These are phyloP conservation scores for Dendrobium chrysotoxum DNA, from an alignment of 106 monocot species.

Conservation along the genomic window DNA sequence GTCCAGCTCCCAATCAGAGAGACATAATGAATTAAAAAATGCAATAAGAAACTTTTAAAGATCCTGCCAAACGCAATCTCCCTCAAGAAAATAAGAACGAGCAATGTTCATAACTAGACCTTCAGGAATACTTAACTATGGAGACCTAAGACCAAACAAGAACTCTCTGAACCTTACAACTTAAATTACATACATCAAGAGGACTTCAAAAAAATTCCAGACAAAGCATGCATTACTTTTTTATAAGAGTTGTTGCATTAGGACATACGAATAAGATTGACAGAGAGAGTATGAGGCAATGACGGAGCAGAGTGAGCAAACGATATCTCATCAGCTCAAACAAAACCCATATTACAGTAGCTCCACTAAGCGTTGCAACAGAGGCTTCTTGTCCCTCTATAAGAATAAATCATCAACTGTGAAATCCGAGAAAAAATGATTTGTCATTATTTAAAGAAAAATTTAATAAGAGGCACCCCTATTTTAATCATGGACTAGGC, in stretches of 20 bases:
- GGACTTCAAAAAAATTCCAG: not conserved
- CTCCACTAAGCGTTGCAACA: constrained; percentile 28
- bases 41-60: constrained; percentile 45
- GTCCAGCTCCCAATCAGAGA: constrained; percentile 1
- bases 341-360: constrained; percentile 25
- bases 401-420: constrained; percentile 62
- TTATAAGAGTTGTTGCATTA: constrained; percentile 46
- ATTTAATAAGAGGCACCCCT: not conserved
- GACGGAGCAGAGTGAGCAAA: constrained; percentile 47
- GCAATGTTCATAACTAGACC: constrained; percentile 17
- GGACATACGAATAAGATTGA: constrained; percentile 51
- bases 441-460: not conserved
- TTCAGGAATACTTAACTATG: constrained; percentile 36
- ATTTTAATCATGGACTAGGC: no score
- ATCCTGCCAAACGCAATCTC: constrained; percentile 40
- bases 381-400: constrained; percentile 74
- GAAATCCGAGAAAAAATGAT: constrained; percentile 1
- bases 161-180: not conserved
- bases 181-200: not conserved
- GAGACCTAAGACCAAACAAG: constrained; percentile 18
- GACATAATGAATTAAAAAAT: constrained; percentile 4
- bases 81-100: constrained; percentile 11
- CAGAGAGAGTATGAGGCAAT: constrained; percentile 36
- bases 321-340: constrained; percentile 40
- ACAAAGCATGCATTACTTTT: constrained; percentile 29